Evolutionary conservation across 2,329 filamentous ascomycete genomes (phyloP).

Genomic region (Mycocentrospora acerina): DNA sequence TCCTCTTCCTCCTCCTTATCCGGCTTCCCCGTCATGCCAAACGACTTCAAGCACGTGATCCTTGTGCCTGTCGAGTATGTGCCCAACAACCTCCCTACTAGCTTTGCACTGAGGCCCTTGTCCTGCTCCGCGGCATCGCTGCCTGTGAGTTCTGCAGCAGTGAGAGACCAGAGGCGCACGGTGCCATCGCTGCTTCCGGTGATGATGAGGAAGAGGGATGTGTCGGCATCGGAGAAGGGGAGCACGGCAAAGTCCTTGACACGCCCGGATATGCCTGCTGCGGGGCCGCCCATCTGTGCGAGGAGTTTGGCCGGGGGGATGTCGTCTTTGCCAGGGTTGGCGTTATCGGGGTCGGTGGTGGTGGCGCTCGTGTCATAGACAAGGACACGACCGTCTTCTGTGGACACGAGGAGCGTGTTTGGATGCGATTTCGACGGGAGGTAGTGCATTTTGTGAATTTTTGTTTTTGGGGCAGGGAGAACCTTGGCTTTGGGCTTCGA

Average conservation of each 20-base stretch:
- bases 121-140: constrained; percentile 12
- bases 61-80: constrained; percentile 83
- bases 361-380: constrained; percentile 73
- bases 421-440: constrained; percentile 54
- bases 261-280: constrained; percentile 65
- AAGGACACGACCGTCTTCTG: constrained; percentile 84
- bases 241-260: constrained; percentile 87
- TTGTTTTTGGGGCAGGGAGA: constrained; percentile 67
- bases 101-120: constrained; percentile 35
- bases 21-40: constrained; percentile 68
- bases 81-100: constrained; percentile 69
- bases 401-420: constrained; percentile 73
- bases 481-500: constrained; percentile 77
- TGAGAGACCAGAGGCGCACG: constrained; percentile 74
- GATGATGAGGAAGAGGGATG: constrained; percentile 57
- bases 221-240: constrained; percentile 42
- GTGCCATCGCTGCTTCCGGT: constrained; percentile 84
- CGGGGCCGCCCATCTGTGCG: constrained; percentile 76
- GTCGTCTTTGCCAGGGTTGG: constrained; percentile 49
- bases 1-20: constrained; percentile 29
- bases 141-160: constrained; percentile 23
- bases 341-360: constrained; percentile 35
- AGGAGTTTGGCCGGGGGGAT: constrained; percentile 63
- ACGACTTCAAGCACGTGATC: constrained; percentile 85
- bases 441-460: constrained; percentile 82